Percentiles rank a stretch among this genome's conserved stretches.
These are phyloP conservation scores for Aphanomyces stellatus DNA, from an alignment of 352 stramenopile genomes.

Conservation along the genomic window DNA sequence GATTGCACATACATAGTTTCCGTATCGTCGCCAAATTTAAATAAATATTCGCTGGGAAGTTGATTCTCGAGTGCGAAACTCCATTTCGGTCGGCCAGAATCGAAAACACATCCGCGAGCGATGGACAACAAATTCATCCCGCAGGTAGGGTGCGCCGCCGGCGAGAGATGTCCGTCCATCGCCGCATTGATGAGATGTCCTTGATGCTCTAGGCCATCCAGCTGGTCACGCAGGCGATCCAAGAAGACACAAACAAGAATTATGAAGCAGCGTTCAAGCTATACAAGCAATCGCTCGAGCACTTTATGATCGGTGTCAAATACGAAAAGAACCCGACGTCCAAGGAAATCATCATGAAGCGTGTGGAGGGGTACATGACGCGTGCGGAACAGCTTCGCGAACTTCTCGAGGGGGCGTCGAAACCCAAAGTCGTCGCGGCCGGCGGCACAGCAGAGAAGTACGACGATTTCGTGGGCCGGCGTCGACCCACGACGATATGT, in stretches of 20 bases:
- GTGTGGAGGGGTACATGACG: conserved; percentile 86
- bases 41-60: background rate
- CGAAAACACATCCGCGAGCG: background rate
- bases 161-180: background rate
- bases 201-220: conserved; percentile 48
- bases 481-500: background rate
- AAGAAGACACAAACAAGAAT: conserved; percentile 85
- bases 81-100: background rate
- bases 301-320: conserved; percentile 87
- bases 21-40: background rate
- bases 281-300: conserved; percentile 85
- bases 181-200: background rate
- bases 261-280: conserved; percentile 80
- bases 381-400: conserved; percentile 79
- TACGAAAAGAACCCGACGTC: conserved; percentile 90
- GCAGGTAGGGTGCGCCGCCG: conserved; percentile 26
- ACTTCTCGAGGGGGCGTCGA: conserved; percentile 59
- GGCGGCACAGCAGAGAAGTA: conserved; percentile 66
- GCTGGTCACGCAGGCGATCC: conserved; percentile 79
- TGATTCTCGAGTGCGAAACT: background rate
- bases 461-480: background rate
- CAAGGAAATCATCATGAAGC: conserved; percentile 86
- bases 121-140: conserved; percentile 90
- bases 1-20: no score
- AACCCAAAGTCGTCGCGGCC: conserved; percentile 44